These are phyloP conservation scores for Cytospora leucostoma DNA, from an alignment of 2,329 filamentous ascomycete genomes.

Conservation along the genomic window DNA sequence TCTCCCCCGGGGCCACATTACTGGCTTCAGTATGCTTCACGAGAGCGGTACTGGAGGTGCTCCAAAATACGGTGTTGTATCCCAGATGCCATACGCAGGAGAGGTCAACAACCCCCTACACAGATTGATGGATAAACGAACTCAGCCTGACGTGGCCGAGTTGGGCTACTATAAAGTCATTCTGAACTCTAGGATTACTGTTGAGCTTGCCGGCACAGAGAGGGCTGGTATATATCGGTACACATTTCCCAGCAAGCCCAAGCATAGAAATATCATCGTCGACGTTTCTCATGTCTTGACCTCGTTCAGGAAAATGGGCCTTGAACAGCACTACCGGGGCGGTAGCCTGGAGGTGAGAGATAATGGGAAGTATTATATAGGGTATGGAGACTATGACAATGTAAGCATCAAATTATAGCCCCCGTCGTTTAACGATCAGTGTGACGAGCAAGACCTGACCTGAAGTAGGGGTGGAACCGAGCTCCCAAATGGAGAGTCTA, in stretches of 20 bases:
- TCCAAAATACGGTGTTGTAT: slow-evolving; percentile 68
- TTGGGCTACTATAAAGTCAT: slow-evolving; percentile 64
- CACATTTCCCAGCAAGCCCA: slow-evolving; percentile 49
- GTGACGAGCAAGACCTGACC: background rate
- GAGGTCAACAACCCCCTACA: slow-evolving; percentile 54
- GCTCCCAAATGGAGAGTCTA: slow-evolving; percentile 63
- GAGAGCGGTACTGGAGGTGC: slow-evolving; percentile 68
- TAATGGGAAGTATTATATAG: slow-evolving; percentile 43
- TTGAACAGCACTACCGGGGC: slow-evolving; percentile 61
- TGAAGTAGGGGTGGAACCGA: slow-evolving; percentile 59
- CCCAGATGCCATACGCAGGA: slow-evolving; percentile 55
- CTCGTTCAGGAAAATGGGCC: slow-evolving; percentile 59
- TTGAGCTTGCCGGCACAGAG: slow-evolving; percentile 57
- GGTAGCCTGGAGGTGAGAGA: slow-evolving; percentile 52
- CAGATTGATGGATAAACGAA: slow-evolving; percentile 55
- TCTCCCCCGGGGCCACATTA: slow-evolving; percentile 51
- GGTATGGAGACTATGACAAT: slow-evolving; percentile 63
- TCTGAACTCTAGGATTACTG: slow-evolving; percentile 54
- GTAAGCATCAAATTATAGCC: slow-evolving; percentile 34
- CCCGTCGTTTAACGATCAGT: slow-evolving; percentile 27
- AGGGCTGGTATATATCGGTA: slow-evolving; percentile 63
- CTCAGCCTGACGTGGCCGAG: slow-evolving; percentile 49
- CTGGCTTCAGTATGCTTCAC: slow-evolving; percentile 65
- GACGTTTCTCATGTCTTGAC: slow-evolving; percentile 66
- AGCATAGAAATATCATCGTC: slow-evolving; percentile 54